Evolutionary conservation across 495 filamentous ascomycete species (phyloP).

Genomic region (Aspergillus ellipticus): DNA sequence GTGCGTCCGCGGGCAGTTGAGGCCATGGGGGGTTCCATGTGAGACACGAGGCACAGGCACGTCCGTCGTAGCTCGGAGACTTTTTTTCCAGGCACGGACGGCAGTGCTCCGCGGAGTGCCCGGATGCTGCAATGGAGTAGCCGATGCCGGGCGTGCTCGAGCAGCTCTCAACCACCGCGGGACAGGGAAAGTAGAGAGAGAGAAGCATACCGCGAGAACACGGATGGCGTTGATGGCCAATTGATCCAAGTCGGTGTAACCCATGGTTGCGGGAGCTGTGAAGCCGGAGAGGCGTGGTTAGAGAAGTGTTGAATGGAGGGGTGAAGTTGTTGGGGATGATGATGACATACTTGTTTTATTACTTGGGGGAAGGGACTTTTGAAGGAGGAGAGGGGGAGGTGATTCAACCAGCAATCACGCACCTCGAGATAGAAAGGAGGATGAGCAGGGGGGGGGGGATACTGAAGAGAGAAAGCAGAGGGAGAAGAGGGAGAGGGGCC

Average conservation of each 20-base stretch:
- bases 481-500: conserved; percentile 17
- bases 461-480: conserved; percentile 12
- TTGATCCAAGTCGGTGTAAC: conserved; percentile 78
- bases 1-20: no score
- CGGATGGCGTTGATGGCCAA: conserved; percentile 98
- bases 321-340: conserved; percentile 1
- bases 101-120: neutral
- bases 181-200: neutral
- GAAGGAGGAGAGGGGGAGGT: neutral
- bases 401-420: conserved; percentile 3
- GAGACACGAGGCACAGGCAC: neutral
- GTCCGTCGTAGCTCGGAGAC: neutral
- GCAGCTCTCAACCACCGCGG: neutral
- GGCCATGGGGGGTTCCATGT: neutral
- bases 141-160: conserved; percentile 4
- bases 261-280: conserved; percentile 67
- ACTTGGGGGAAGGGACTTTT: conserved; percentile 7
- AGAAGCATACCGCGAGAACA: conserved; percentile 71
- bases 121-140: neutral
- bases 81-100: neutral
- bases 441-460: conserved; percentile 7
- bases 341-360: no score
- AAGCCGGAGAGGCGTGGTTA: conserved; percentile 7
- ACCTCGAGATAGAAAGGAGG: conserved; percentile 1
- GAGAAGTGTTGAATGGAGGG: conserved; percentile 3